phyloP scores from a whole-genome alignment of 495 filamentous ascomycete genomes.

The Aspergillus cristatus region DNA sequence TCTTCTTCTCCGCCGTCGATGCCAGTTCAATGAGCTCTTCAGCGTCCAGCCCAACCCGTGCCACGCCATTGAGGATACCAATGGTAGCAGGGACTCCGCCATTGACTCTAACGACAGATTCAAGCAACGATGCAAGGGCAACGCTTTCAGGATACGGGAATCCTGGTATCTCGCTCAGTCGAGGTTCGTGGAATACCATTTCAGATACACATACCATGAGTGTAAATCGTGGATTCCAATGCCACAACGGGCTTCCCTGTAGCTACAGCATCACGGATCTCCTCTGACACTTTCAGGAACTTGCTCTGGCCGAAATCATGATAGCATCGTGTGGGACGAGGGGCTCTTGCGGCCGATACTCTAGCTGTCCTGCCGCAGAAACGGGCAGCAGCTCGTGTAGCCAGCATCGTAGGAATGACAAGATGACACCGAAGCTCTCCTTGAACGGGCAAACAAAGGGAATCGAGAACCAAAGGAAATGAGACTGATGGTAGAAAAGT shows the following conservation, averaged over 20 bases:
- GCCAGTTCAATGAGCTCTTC: constrained; percentile 66
- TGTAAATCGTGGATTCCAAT: constrained; percentile 85
- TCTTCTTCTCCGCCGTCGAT: constrained; percentile 49
- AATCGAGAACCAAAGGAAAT: neutral
- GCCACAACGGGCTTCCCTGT: constrained; percentile 75
- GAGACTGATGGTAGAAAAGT: neutral
- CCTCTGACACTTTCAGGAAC: constrained; percentile 68
- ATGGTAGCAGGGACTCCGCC: constrained; percentile 91
- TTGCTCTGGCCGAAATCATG: constrained; percentile 35
- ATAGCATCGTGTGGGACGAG: constrained; percentile 14
- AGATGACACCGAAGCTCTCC: too few relatives aligned
- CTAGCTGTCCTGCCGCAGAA: constrained; percentile 10
- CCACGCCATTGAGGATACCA: constrained; percentile 72
- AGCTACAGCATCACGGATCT: constrained; percentile 67
- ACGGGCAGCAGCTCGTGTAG: constrained; percentile 18
- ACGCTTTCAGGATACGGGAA: constrained; percentile 78
- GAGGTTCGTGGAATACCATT: neutral
- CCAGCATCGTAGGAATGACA: constrained; percentile 19
- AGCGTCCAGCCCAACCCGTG: constrained; percentile 62
- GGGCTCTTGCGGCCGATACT: neutral
- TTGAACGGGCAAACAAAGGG: neutral
- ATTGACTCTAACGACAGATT: constrained; percentile 65
- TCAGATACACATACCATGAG: constrained; percentile 47
- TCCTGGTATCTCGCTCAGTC: constrained; percentile 46
- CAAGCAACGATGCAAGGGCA: constrained; percentile 58